Conservation (phyloP, 257 asterid species). For the Solanum pinnatisectum region DNA sequence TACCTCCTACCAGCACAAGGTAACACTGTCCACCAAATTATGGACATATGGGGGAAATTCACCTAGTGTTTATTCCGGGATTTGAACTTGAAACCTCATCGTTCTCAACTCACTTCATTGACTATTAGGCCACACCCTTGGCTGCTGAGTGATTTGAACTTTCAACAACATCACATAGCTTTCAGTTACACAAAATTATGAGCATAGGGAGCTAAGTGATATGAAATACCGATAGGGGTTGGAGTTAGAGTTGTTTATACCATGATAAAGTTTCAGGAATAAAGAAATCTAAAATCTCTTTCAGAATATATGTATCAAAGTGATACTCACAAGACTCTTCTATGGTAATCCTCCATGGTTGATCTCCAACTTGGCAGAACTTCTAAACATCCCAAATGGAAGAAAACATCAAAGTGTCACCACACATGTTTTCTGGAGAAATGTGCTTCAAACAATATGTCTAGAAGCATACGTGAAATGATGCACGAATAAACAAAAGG, state of each 20-base stretch:
- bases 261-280: neutral
- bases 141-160: neutral
- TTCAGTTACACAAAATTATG: neutral
- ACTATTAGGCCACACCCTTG: neutral
- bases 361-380: slow-evolving; percentile 43
- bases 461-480: neutral
- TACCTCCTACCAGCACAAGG: neutral
- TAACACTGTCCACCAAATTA: neutral
- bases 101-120: neutral
- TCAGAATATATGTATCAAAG: neutral
- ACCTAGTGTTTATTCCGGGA: neutral
- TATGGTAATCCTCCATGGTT: slow-evolving; percentile 40
- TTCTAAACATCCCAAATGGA: slow-evolving; percentile 14
- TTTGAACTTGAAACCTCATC: neutral
- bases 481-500: neutral
- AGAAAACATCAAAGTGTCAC: neutral
- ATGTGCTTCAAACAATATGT: neutral
- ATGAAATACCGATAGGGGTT: neutral
- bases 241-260: neutral
- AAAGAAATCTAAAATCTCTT: neutral
- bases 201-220: neutral
- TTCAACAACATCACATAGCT: neutral
- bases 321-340: slow-evolving; percentile 32
- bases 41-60: neutral
- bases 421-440: neutral